Evolutionary conservation across 495 filamentous ascomycete species (phyloP).

Genomic region (Eremomyces bilateralis): DNA sequence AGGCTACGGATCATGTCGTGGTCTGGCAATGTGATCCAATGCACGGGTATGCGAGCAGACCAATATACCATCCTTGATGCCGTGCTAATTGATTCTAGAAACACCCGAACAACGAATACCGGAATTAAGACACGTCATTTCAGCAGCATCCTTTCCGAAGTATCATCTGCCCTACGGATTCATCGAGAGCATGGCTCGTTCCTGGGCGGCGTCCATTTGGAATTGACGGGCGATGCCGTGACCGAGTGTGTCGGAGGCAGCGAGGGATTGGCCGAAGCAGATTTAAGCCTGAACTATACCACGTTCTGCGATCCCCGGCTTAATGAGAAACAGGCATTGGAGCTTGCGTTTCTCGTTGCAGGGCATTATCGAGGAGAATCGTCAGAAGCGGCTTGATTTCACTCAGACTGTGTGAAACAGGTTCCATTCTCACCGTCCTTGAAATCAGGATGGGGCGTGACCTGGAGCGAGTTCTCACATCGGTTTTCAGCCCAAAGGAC

Average conservation of each 20-base stretch:
- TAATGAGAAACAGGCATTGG: constrained; percentile 94
- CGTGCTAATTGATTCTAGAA: constrained; percentile 18
- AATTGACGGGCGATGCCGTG: constrained; percentile 85
- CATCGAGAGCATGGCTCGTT: constrained; percentile 65
- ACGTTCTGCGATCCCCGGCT: constrained; percentile 87
- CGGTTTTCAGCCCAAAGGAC: no score
- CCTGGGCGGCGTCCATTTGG: constrained; percentile 84
- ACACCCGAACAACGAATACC: constrained; percentile 43
- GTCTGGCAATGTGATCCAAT: constrained; percentile 99
- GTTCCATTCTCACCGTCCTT: no score
- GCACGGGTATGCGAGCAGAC: constrained; percentile 49
- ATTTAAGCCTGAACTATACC: constrained; percentile 69
- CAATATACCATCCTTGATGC: neutral
- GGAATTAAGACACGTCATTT: constrained; percentile 83
- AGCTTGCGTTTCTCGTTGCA: constrained; percentile 83
- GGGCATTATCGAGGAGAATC: constrained; percentile 42
- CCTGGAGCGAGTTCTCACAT: no score
- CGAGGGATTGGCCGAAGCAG: constrained; percentile 67
- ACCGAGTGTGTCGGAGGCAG: constrained; percentile 92
- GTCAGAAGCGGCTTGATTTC: no score
- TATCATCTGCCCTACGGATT: constrained; percentile 56
- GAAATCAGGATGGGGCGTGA: no score
- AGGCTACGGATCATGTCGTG: constrained; percentile 48
- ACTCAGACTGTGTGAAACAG: no score
- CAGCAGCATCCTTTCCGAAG: constrained; percentile 62